Base-by-base conservation (phyloP, 2,329 filamentous ascomycete species). In the Torrubiella hemipterigena region DNA sequence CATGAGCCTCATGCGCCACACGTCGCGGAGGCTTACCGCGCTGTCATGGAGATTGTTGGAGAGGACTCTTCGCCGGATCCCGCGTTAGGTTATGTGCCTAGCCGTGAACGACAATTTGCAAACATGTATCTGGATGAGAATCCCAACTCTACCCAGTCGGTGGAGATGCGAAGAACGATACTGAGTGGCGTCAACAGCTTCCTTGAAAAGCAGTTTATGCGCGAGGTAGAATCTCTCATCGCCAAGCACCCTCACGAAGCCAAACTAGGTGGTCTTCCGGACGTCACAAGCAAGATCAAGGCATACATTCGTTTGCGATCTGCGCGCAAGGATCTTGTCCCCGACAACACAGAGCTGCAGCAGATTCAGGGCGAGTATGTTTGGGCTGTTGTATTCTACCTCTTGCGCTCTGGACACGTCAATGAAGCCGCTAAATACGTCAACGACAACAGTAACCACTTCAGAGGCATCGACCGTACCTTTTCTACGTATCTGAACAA, bases 321-420 rank as follows among this genome's bases (percentile, higher is more conserved):
- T 25, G 69, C 73, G 2, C 75, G 85, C 36, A 93, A 87, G 55
- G 85, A 93, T 48, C 69, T 96, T 26, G 82, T 81, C 3, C 76
- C 80, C 3, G 83, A 93, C 49, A 83, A 80, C 38, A 73, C 78
- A 5, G 77, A 89, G 41, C 65, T 95, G 28, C 84, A 93, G 54
- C 74, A 77, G 52, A 69, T 87, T 29, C 75, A 77, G 25, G 76
- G 81, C 31, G 87, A 94, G 51, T 91, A 81, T 47, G 81, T 87
- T 40, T 98, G 91, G 91, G 86, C 87, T 26, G 69, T 95, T 30
- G 77, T 98, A 27, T 98, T 93, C 61, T 96, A 85, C 55, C 70
- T 96, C 24, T 63, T 98, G 16, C 77, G 91, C 27, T 81, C 81
- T 38, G 91, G 91, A 30, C 78, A 93, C 42, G 68, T 91, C 31